Evolutionary conservation across 2,329 filamentous ascomycete species (phyloP).

Genomic region (Didymella sp.): DNA sequence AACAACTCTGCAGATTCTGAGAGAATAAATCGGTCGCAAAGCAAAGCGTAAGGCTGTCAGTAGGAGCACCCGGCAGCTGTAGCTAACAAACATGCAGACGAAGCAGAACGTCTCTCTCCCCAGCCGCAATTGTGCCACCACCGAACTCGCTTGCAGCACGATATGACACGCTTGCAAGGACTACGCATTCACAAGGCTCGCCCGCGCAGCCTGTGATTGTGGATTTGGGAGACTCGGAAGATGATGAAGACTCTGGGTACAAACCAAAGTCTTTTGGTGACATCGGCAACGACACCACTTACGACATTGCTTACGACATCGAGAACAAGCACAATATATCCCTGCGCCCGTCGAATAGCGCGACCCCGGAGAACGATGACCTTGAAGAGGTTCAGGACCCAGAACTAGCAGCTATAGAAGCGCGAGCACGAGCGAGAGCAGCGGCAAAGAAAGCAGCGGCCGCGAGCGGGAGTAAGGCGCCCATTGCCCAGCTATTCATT

Average conservation of each 20-base stretch:
- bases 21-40: conserved; percentile 13
- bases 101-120: conserved; percentile 37
- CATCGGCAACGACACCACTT: background rate
- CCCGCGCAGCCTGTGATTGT: conserved; percentile 30
- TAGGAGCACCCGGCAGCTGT: background rate
- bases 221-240: conserved; percentile 36
- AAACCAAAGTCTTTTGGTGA: conserved; percentile 18
- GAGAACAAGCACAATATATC: conserved; percentile 12
- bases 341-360: conserved; percentile 15
- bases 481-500: conserved; percentile 69
- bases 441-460: conserved; percentile 28
- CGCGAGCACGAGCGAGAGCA: conserved; percentile 33
- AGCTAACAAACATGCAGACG: conserved; percentile 25
- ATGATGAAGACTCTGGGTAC: conserved; percentile 22
- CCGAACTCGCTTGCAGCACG: conserved; percentile 36
- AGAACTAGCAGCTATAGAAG: conserved; percentile 36
- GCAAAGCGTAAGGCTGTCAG: conserved; percentile 30
- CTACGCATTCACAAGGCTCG: conserved; percentile 8
- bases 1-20: conserved; percentile 22
- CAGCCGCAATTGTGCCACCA: conserved; percentile 20
- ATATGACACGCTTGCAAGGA: conserved; percentile 40
- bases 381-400: conserved; percentile 41
- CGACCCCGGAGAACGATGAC: conserved; percentile 34
- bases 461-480: conserved; percentile 21
- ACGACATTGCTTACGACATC: background rate